Percentiles rank a stretch among this genome's conserved stretches.
These are phyloP conservation scores for Suillus brevipes DNA, from an alignment of 768 basidiomycete species.

Conservation along the genomic window DNA sequence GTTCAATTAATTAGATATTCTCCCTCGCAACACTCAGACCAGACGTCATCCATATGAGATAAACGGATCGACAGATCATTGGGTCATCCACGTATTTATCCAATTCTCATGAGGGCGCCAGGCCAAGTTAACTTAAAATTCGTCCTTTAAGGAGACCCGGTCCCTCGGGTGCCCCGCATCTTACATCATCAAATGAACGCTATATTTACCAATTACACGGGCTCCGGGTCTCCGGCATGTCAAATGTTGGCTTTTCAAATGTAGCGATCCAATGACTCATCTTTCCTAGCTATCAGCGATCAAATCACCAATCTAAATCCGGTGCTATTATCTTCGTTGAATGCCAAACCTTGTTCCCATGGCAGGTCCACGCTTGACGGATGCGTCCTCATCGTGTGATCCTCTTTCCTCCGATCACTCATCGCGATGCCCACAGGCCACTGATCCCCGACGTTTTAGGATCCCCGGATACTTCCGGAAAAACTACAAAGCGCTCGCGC, in stretches of 20 bases:
- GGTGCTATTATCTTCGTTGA: neutral
- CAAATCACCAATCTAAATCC: neutral
- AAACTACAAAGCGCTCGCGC: neutral
- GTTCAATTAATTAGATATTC: neutral
- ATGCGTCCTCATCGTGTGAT: neutral
- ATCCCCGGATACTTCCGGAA: neutral
- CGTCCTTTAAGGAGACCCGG: neutral
- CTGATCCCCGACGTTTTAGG: neutral
- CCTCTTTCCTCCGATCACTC: no score
- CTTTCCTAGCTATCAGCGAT: constrained; percentile 3
- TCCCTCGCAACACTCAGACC: neutral
- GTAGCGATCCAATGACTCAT: neutral
- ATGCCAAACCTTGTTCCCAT: constrained; percentile 7
- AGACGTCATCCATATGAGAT: neutral
- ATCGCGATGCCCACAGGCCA: no score
- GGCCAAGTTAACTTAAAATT: neutral
- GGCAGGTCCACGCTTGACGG: constrained; percentile 5
- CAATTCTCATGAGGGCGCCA: no score
- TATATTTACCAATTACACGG: constrained; percentile 2
- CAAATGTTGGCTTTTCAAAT: constrained; percentile 3
- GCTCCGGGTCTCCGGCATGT: constrained; percentile 1
- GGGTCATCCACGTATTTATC: no score
- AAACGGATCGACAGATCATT: neutral
- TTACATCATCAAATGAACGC: constrained; percentile 5
- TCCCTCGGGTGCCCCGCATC: constrained; percentile 3